These are phyloP conservation scores for Aspergillus piperis DNA, from an alignment of 2,329 filamentous ascomycete species.

Conservation along the genomic window DNA sequence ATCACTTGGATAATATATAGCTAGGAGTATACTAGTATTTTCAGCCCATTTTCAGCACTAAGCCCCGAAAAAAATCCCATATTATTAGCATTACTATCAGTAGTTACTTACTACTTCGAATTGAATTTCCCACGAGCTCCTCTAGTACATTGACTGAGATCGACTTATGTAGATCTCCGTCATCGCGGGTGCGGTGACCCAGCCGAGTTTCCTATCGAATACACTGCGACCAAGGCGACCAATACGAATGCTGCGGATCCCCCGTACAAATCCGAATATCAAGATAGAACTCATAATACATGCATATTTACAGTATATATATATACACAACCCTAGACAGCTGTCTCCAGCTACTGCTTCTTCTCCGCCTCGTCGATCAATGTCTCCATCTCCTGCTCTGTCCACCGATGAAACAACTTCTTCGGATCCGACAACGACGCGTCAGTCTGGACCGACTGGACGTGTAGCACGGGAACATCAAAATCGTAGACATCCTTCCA, in stretches of 20 bases:
- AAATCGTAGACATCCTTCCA: conserved; percentile 66
- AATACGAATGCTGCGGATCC: conserved; percentile 16
- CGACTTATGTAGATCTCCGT: background rate
- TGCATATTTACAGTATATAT: background rate
- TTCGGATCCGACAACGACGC: conserved; percentile 60
- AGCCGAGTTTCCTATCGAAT: conserved; percentile 45
- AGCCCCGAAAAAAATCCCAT: no score
- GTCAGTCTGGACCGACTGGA: conserved; percentile 49
- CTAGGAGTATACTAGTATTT: no score
- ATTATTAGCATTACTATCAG: no score
- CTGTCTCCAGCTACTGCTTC: conserved; percentile 5
- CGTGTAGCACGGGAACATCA: conserved; percentile 65
- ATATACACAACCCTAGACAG: background rate
- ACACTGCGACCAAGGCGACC: conserved; percentile 33
- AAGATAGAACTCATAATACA: background rate
- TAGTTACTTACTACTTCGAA: no score
- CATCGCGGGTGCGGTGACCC: conserved; percentile 27
- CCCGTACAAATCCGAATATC: conserved; percentile 6
- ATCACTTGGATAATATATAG: no score
- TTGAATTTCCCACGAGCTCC: no score
- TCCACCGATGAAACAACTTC: conserved; percentile 66
- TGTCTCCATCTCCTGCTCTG: conserved; percentile 56
- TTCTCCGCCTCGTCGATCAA: conserved; percentile 54
- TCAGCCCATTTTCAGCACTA: no score
- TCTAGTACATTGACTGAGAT: no score